These are phyloP conservation scores for Sporormia fimetaria DNA, from an alignment of 495 filamentous ascomycete genomes.

Conservation along the genomic window DNA sequence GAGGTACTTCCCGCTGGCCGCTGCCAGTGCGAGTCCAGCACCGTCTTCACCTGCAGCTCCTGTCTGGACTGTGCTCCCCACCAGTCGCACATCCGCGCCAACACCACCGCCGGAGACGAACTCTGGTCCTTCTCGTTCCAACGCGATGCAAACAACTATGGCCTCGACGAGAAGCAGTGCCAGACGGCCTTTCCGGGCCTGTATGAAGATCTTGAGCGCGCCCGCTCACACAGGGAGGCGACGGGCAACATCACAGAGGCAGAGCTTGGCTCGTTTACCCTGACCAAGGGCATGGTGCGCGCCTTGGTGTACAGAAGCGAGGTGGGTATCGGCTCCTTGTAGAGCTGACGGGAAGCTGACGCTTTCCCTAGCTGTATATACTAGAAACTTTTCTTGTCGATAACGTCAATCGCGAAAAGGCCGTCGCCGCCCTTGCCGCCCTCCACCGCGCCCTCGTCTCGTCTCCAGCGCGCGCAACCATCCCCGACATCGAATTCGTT, in stretches of 20 bases:
- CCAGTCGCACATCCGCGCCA: slow-evolving; percentile 19
- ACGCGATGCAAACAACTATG: slow-evolving; percentile 23
- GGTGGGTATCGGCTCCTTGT: slow-evolving; percentile 8
- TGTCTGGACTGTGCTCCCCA: slow-evolving; percentile 19
- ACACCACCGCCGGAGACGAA: slow-evolving; percentile 35
- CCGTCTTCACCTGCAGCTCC: slow-evolving; percentile 17
- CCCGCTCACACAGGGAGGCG: slow-evolving; percentile 20
- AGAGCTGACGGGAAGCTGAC: slow-evolving; percentile 5
- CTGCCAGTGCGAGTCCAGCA: slow-evolving; percentile 20
- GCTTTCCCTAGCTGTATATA: slow-evolving; percentile 25
- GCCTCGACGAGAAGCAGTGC: slow-evolving; percentile 23
- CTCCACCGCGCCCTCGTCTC: slow-evolving; percentile 42
- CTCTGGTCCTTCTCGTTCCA: slow-evolving; percentile 32
- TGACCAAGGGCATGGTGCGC: slow-evolving; percentile 23
- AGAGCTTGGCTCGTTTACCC: slow-evolving; percentile 9
- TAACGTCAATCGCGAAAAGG: slow-evolving; percentile 37
- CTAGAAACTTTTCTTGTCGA: slow-evolving; percentile 19
- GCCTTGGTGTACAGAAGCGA: slow-evolving; percentile 27
- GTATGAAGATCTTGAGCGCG: slow-evolving; percentile 25
- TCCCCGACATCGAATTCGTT: slow-evolving; percentile 55
- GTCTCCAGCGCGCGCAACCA: slow-evolving; percentile 32
- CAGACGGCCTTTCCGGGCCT: slow-evolving; percentile 25
- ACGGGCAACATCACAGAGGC: slow-evolving; percentile 28
- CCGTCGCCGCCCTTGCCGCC: slow-evolving; percentile 32
- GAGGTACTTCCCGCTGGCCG: slow-evolving; percentile 20